Evolutionary conservation across 495 filamentous ascomycete species (phyloP), one percentile per base, ranked within the genome.

Genomic region (Penicillium mononematosum): DNA sequence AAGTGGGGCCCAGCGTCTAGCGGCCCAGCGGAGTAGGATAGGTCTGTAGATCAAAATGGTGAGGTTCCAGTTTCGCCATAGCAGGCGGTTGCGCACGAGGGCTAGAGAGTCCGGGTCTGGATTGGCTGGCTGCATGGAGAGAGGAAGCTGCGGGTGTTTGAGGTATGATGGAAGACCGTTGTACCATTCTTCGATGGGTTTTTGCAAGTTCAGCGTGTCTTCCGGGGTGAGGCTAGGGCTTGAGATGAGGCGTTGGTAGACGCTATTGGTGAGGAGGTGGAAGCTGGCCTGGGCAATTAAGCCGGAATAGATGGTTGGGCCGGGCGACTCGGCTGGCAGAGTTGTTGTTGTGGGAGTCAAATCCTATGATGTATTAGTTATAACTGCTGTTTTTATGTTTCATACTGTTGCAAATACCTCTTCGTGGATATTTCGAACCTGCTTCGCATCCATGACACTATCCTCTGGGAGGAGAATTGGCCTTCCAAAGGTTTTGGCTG

Each of bases 41-140:
- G 80, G 79, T 22, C 80, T 74, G 56, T 80, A 78, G 16, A 82
- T 74, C 19, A 83, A 70, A 54, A 80, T 80, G 22, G 77, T 68
- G 48, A 83, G 63, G 48, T 83, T 81, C 69, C 78, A 77, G 45
- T 77, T 75, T 41, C 80, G 69, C 78, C 79, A 82, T 56, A 76
- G 61, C 34, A 81, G 56, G 43, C 68, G 68, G 53, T 73, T 78
- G 51, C 69, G 73, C 31, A 73, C 75, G 45, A 71, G 63, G 14
- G 70, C 70, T 62, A 74, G 68, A 25, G 63, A 67, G 49, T 75
- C 71, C 10, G 74, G 65, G 36, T 74, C 69, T 25, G 64, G 60
- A 25, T 69, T 55, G 7, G 60, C 52, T 14, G 63, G 61, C 10
- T 58, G 59, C 31, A 62, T 46, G 25, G 61, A 54, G 17, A 69